Percentiles rank a stretch among this genome's conserved stretches.
Evolutionary conservation across 306 rosid species (phyloP).

Genomic region (Rubus idaeus): DNA sequence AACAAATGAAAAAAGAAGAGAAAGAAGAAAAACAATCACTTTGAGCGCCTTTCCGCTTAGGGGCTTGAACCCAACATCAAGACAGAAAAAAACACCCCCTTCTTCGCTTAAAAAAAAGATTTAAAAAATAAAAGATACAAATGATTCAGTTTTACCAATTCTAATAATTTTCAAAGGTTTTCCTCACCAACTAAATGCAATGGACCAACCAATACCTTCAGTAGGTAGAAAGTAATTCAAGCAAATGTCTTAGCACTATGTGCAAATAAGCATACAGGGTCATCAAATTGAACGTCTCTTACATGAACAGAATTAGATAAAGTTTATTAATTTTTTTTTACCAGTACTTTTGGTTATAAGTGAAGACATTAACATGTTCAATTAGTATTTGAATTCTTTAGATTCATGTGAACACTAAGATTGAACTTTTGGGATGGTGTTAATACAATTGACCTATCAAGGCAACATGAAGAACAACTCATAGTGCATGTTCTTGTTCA

Average conservation of each 20-base stretch:
- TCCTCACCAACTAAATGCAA: neutral
- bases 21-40: neutral
- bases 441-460: neutral
- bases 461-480: neutral
- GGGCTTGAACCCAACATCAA: neutral
- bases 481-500: neutral
- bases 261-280: too few relatives aligned
- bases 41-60: neutral
- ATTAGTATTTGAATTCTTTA: neutral
- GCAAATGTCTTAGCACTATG: too few relatives aligned
- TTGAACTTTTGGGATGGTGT: neutral
- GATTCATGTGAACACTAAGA: neutral
- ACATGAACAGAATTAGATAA: neutral
- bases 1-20: neutral
- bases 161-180: neutral
- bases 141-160: neutral
- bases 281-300: neutral
- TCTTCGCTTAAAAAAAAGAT: neutral
- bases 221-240: too few relatives aligned
- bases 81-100: neutral
- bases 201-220: neutral
- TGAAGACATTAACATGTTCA: neutral
- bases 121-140: neutral
- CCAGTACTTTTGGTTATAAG: neutral
- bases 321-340: neutral